Evolutionary conservation across 2,329 filamentous ascomycete genomes (phyloP).

Genomic region (Pseudocercospora musae): DNA sequence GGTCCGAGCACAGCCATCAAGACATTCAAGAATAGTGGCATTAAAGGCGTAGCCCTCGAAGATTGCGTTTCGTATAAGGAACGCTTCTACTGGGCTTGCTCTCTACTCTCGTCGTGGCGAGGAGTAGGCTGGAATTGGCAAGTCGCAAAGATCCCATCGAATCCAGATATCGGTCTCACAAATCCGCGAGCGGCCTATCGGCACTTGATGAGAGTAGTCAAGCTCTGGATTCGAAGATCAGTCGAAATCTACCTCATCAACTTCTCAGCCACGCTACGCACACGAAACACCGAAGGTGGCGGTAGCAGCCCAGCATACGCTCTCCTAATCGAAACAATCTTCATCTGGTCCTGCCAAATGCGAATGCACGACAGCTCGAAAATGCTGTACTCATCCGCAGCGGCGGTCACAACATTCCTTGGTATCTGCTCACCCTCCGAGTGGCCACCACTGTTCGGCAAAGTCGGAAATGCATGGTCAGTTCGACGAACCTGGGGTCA

Average conservation of each 20-base stretch:
- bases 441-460: background rate
- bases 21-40: background rate
- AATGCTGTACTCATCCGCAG: background rate
- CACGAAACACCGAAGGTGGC: background rate
- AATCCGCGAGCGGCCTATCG: background rate
- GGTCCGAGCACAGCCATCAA: background rate
- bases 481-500: background rate
- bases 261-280: background rate
- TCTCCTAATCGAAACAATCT: background rate
- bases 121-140: background rate
- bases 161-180: background rate
- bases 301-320: background rate
- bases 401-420: background rate
- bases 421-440: background rate
- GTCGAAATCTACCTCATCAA: background rate
- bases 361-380: constrained; percentile 2
- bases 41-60: background rate
- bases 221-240: background rate
- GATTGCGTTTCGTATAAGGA: background rate
- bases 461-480: background rate
- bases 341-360: background rate
- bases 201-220: background rate
- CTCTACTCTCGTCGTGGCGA: background rate
- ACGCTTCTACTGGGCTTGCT: background rate
- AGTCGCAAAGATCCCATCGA: background rate